These are phyloP conservation scores for Rugonectria rugulosa DNA, from an alignment of 2,329 filamentous ascomycete genomes.

Conservation along the genomic window DNA sequence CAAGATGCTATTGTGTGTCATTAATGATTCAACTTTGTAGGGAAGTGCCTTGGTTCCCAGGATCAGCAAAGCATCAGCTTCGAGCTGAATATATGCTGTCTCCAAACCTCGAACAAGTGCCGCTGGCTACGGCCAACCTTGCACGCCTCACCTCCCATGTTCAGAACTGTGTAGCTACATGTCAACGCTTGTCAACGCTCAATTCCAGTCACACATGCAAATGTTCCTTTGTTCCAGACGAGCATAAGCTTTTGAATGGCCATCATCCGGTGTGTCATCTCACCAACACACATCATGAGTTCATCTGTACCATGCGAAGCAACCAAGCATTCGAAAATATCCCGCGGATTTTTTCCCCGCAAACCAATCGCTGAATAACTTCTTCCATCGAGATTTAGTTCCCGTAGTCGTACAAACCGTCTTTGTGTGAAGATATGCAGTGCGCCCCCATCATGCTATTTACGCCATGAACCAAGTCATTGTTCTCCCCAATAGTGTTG, in stretches of 20 bases:
- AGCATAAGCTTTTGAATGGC: not conserved
- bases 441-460: constrained; percentile 1
- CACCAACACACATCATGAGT: constrained; percentile 4
- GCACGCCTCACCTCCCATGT: not conserved
- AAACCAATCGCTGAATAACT: constrained; percentile 14
- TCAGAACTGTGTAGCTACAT: not conserved
- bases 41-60: not conserved
- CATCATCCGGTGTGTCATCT: not conserved
- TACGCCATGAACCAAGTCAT: not conserved
- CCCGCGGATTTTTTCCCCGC: constrained; percentile 2
- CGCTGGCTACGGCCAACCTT: not conserved
- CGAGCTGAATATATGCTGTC: not conserved
- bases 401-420: constrained; percentile 7
- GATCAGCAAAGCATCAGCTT: too few species aligned
- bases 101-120: not conserved
- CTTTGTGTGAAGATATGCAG: not conserved
- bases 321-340: not conserved
- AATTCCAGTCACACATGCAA: not conserved
- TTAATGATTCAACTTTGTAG: not conserved
- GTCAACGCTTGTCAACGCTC: not conserved
- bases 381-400: not conserved
- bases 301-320: not conserved
- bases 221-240: constrained; percentile 1
- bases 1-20: too few species aligned
- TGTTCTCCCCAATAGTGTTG: not conserved